A percentile compares a stretch with the other conserved stretches of the same genome.
phyloP scores from a whole-genome alignment of 2,329 filamentous ascomycete genomes.

The Blastomyces emzantsi region DNA sequence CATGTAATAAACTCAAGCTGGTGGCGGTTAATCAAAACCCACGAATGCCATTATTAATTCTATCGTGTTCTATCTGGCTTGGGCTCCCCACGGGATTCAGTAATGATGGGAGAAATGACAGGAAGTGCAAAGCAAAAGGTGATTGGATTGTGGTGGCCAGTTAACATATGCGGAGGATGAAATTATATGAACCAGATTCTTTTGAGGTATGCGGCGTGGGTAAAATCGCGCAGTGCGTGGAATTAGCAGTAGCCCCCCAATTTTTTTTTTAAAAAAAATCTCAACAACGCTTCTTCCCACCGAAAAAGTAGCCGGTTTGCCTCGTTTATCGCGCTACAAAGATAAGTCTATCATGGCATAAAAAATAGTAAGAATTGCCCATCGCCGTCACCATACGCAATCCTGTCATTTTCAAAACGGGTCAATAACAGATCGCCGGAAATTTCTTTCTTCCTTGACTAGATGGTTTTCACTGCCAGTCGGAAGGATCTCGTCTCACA shows the following conservation, averaged over 20 bases:
- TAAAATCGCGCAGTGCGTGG: background rate
- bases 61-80: conserved; percentile 7
- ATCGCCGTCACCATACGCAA: background rate
- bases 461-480: background rate
- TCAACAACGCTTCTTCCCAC: conserved; percentile 4
- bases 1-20: background rate
- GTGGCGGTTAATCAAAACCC: background rate
- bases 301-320: conserved; percentile 4
- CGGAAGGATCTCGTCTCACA: background rate
- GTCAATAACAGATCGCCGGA: background rate
- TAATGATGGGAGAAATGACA: background rate
- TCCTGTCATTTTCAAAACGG: background rate
- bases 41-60: conserved; percentile 7
- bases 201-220: background rate
- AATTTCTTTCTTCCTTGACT: background rate
- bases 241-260: conserved; percentile 1
- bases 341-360: conserved; percentile 1
- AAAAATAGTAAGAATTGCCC: background rate
- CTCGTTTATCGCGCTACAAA: conserved; percentile 7
- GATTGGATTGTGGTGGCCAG: background rate
- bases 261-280: conserved; percentile 3
- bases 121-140: background rate
- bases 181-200: conserved; percentile 2
- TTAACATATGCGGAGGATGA: background rate
- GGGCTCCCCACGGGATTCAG: background rate